Base-by-base conservation (phyloP, 768 basidiomycete genomes). In the Multifurca ochricompacta region DNA sequence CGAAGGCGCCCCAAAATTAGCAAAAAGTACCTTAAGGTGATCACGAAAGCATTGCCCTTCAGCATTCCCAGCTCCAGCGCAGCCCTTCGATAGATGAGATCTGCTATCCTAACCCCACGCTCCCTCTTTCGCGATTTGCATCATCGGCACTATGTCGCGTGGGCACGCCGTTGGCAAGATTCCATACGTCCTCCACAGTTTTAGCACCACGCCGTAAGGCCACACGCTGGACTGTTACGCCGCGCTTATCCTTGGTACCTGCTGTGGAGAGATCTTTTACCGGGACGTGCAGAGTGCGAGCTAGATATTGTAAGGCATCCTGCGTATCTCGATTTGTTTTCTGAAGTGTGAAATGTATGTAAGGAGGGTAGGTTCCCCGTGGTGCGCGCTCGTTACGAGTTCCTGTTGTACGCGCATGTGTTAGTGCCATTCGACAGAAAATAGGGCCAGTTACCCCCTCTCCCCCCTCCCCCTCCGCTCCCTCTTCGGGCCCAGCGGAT, bases 311-410 rank as follows among this genome's bases (percentile, higher is more conserved):
- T 19, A 99, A 79, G 2, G 91, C 91, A 65, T 98, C 96, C 65
- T 96, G 93, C 3, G 92, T 96, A 65, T 99, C 96, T 40, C 96
- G 84, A 66, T 99, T 99, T 19, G 93, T 90, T 71, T 99, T 99
- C 66, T 95, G 93, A 31, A 99, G 72, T 1, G 91, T 96, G 68
- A 98, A 96, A 65, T 97, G 93, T 59, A 98, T 91, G 66, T 88
- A 99, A 0, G 86, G 87, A 54, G 87, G 87, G 60, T 81, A 87
- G 21, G 75, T 78, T 21, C 83, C 83, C 39, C 86, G 78, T 41
- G 79, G 73, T 23, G 72, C 64, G 37, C 77, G 76, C 48, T 74
- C 74, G 19, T 72, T 70, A 61, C 68, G 64, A 37, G 62, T 66
- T 60, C 50, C 56, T 47, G 27, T 30, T 47, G 32, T n/a, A 28